These are phyloP conservation scores for Inosperma sp. DNA, from an alignment of 768 basidiomycete genomes.

Conservation along the genomic window DNA sequence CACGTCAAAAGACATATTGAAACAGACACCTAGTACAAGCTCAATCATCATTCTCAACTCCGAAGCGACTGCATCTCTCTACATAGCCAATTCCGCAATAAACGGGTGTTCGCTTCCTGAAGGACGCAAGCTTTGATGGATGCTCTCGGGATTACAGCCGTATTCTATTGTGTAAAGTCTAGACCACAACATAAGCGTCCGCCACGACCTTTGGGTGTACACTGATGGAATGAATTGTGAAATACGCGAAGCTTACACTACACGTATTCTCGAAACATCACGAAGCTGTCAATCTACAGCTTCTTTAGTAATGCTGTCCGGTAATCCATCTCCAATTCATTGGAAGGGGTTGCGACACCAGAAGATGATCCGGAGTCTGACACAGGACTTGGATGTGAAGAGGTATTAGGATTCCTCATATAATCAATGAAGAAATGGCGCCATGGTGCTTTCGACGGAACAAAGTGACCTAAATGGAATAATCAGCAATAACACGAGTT, in stretches of 20 bases:
- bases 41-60: too few species aligned
- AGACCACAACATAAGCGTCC: neutral
- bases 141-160: too few species aligned
- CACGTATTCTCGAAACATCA: neutral
- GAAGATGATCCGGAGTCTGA: slow-evolving; percentile 29
- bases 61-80: too few species aligned
- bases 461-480: slow-evolving; percentile 62
- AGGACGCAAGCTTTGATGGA: too few species aligned
- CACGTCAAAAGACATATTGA: too few species aligned
- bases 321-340: slow-evolving; percentile 13
- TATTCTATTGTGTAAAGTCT: neutral
- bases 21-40: too few species aligned
- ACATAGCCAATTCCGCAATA: too few species aligned
- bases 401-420: slow-evolving; percentile 48
- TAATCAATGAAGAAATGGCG: slow-evolving; percentile 69
- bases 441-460: slow-evolving; percentile 76
- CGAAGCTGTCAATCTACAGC: slow-evolving; percentile 15
- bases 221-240: neutral
- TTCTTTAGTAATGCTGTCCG: slow-evolving; percentile 25
- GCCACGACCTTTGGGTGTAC: neutral
- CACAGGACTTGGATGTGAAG: slow-evolving; percentile 43
- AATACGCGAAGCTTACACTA: neutral
- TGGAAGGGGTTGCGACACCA: slow-evolving; percentile 44
- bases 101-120: too few species aligned
- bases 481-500: neutral